A percentile compares a stretch with the other conserved stretches of the same genome.
Conservation (phyloP, 495 filamentous ascomycete species). For the Daldinia childiae region DNA sequence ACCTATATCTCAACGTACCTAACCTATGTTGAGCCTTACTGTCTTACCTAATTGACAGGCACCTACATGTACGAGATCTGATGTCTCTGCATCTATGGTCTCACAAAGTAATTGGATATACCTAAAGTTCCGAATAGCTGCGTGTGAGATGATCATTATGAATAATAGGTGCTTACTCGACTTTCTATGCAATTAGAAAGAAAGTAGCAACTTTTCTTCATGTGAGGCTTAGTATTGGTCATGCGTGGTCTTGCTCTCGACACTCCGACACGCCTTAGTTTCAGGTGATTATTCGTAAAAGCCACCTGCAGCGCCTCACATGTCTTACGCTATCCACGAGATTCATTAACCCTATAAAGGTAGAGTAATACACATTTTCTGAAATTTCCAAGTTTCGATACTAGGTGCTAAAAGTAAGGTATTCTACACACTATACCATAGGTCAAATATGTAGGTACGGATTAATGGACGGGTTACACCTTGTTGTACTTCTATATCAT, state of each 20-base stretch:
- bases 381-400: background rate
- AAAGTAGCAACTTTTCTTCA: constrained; percentile 8
- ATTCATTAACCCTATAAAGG: background rate
- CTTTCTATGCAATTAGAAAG: no score
- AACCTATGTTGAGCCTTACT: no score
- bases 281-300: constrained; percentile 31
- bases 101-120: no score
- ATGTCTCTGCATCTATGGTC: no score
- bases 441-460: no score
- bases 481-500: background rate
- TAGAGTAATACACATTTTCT: background rate
- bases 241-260: constrained; percentile 21
- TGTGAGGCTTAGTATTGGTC: constrained; percentile 33
- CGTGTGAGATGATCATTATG: no score
- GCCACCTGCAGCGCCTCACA: constrained; percentile 37
- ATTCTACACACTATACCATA: no score
- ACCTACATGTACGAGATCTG: no score
- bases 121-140: no score
- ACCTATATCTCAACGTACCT: no score
- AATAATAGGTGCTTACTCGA: no score
- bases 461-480: background rate
- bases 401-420: background rate
- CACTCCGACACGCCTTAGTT: constrained; percentile 13
- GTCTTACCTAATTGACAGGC: no score
- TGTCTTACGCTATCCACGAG: constrained; percentile 25